Percentiles rank a stretch among this genome's conserved stretches.
Evolutionary conservation across 805 yeast genomes (phyloP).

Genomic region (Candida oleophila): DNA sequence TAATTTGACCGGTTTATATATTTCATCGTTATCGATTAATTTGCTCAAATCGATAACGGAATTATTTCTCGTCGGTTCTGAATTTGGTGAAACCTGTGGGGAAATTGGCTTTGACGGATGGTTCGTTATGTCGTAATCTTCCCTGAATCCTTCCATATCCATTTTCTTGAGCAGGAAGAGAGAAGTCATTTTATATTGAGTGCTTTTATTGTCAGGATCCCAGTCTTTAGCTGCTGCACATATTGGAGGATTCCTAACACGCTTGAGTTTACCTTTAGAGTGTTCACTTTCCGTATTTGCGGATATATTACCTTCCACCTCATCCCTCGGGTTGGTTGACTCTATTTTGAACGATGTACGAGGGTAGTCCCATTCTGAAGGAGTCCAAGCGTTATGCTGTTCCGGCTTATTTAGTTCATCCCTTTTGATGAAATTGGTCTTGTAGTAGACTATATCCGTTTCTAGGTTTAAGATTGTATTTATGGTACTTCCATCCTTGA

Average conservation of each 20-base stretch:
- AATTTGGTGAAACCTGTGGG: conserved; percentile 43
- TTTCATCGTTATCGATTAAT: conserved; percentile 31
- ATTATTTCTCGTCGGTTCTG: conserved; percentile 41
- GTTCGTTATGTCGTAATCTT: conserved; percentile 25
- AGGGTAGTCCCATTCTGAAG: conserved; percentile 19
- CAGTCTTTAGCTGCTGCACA: conserved; percentile 42
- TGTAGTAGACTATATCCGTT: conserved; percentile 42
- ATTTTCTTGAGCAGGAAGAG: conserved; percentile 37
- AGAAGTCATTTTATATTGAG: conserved; percentile 26
- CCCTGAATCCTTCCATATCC: conserved; percentile 37
- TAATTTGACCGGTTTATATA: conserved; percentile 38
- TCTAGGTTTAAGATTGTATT: conserved; percentile 36
- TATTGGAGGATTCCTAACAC: conserved; percentile 23
- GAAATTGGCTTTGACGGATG: conserved; percentile 35
- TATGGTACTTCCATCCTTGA: conserved; percentile 20
- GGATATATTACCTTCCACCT: conserved; percentile 3
- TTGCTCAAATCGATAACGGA: conserved; percentile 41
- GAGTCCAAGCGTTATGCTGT: conserved; percentile 12
- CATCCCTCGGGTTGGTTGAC: conserved; percentile 12
- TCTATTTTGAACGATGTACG: conserved; percentile 36
- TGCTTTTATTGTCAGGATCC: conserved; percentile 27
- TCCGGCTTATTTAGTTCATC: conserved; percentile 25
- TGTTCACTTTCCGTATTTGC: background rate
- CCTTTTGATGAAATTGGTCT: conserved; percentile 40
- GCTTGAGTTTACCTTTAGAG: background rate